Evolutionary conservation across 805 yeast species (phyloP), one percentile per base, ranked within the genome.

Genomic region (Candida glaebosa): DNA sequence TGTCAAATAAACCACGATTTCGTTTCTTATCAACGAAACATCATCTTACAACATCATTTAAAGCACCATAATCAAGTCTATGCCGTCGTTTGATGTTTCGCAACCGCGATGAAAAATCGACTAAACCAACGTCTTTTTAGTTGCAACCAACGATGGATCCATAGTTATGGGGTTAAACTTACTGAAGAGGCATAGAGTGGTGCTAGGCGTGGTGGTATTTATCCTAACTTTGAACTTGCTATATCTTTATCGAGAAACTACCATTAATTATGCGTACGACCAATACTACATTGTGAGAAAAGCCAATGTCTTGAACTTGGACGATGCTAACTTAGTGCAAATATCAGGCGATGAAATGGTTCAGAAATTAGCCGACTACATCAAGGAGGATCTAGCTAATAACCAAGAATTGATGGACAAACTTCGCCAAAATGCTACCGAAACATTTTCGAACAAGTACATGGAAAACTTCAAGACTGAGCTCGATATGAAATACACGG

Each of bases 401-500:
- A 40, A 38, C 15, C 6, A 20, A 9, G 31, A 34, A 16, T 25
- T 37, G 19, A 14, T 38, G 8, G 34, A 32, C n/a, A 19, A 14
- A n/a, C 22, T 37, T 5, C 28, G 36, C n/a, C 31, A 42, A 32
- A 28, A 30, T 14, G 41, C 38, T 2, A 26, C 36, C 8, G 31
- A 33, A 6, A 28, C 46, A 37, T 49, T 42, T 28, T 31, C 45
- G 24, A 48, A 42, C 2, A 22, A 34, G 19, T 46, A 41, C 31
- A 46, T 44, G 40, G 31, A 25, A 4, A 31, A 38, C 18, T 38
- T 51, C 17, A 35, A 39, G 20, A 22, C 32, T 10, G 41, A 46
- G 15, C 41, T 50, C 28, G 20, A 30, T 16, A 19, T 18, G 8
- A 31, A 51, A 18, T 49, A 48, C 36, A 48, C 50, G 17, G 7